Evolutionary conservation across 2,329 filamentous ascomycete species (phyloP).

Genomic region (Cladophialophora chaetospira): DNA sequence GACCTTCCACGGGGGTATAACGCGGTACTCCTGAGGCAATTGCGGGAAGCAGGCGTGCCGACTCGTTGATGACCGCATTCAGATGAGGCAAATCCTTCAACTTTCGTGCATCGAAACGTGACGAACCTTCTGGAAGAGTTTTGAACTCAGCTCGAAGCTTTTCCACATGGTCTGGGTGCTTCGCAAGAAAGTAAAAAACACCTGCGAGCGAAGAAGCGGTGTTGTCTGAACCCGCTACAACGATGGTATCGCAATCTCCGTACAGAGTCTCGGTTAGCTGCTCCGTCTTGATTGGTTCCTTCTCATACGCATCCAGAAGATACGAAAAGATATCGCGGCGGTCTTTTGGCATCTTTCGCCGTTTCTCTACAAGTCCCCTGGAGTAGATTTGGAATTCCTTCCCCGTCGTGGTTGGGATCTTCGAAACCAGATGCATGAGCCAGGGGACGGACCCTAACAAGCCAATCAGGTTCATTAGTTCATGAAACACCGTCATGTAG

Average conservation of each 20-base stretch:
- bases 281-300: slow-evolving; percentile 1
- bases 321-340: slow-evolving; percentile 2
- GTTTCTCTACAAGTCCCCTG: too few species aligned
- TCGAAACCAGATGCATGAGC: too few species aligned
- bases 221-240: slow-evolving; percentile 3
- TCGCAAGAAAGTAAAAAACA: neutral
- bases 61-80: slow-evolving; percentile 46
- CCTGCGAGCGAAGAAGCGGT: neutral
- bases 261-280: slow-evolving; percentile 1
- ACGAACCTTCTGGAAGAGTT: too few species aligned
- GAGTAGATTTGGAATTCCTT: too few species aligned
- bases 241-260: neutral
- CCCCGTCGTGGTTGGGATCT: too few species aligned
- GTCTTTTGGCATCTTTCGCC: too few species aligned
- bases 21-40: slow-evolving; percentile 41
- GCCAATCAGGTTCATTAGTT: too few species aligned
- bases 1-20: slow-evolving; percentile 40
- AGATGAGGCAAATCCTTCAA: too few species aligned
- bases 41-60: slow-evolving; percentile 44
- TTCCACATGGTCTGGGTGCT: neutral
- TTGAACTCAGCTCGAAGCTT: too few species aligned
- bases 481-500: too few species aligned
- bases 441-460: too few species aligned
- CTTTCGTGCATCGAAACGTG: too few species aligned
- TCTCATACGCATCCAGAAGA: slow-evolving; percentile 9